These are phyloP conservation scores for Trypanosoma avium DNA, from an alignment of 208 protist species.

Conservation along the genomic window DNA sequence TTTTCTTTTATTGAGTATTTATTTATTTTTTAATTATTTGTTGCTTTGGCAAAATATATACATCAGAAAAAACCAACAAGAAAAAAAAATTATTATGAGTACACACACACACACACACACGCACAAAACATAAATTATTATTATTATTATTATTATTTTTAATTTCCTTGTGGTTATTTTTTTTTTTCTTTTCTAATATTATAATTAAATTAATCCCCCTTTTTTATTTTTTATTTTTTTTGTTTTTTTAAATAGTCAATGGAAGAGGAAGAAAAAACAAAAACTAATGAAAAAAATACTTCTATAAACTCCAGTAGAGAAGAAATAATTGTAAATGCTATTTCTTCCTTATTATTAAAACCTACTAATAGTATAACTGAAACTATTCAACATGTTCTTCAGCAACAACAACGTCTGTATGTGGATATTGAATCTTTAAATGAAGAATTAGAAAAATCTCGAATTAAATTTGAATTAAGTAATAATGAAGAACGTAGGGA, in stretches of 20 bases:
- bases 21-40: too few relatives aligned
- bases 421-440: neutral
- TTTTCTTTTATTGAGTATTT: neutral
- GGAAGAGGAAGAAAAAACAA: neutral
- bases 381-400: neutral
- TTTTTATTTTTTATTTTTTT: neutral
- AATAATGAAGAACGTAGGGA: constrained; percentile 6
- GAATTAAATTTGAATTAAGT: neutral
- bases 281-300: neutral
- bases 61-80: too few relatives aligned
- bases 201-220: neutral
- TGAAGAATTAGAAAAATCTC: neutral
- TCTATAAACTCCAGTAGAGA: neutral
- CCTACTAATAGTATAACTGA: neutral
- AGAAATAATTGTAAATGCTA: too few relatives aligned
- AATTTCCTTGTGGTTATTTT: neutral
- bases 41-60: too few relatives aligned
- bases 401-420: constrained; percentile 8
- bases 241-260: constrained; percentile 4
- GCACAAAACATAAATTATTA: too few relatives aligned
- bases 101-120: too few relatives aligned
- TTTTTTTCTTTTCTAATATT: neutral
- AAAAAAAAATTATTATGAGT: too few relatives aligned
- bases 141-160: neutral
- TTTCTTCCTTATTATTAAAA: constrained; percentile 6